These are phyloP conservation scores for Leptomonas seymouri DNA, from an alignment of 208 protist genomes.

Conservation along the genomic window DNA sequence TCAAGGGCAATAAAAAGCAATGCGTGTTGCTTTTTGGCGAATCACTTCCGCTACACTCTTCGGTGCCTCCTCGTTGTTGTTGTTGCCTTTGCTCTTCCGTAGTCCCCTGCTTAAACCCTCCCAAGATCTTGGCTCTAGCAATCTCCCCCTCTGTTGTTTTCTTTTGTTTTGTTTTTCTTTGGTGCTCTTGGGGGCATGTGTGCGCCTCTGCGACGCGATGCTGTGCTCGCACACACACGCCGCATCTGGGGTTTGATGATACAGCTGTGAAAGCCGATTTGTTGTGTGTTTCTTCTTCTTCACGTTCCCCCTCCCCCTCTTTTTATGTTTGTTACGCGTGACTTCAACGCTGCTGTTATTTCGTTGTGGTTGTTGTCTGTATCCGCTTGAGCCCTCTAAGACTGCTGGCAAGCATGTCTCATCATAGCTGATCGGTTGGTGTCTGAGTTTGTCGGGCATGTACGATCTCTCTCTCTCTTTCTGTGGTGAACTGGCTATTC, in stretches of 20 bases:
- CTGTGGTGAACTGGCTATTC: not conserved
- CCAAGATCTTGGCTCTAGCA: not conserved
- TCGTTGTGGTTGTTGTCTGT: not conserved
- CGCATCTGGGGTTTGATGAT: too few species aligned
- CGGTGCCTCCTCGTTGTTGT: too few species aligned
- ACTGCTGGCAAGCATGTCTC: too few species aligned
- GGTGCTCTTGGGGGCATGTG: not conserved
- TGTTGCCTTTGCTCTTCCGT: too few species aligned
- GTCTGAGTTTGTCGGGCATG: not conserved
- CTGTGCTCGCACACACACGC: too few species aligned
- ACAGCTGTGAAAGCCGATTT: not conserved
- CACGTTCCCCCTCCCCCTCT: not conserved
- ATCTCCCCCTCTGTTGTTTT: slow-evolving; percentile 5
- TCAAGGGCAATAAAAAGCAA: too few species aligned
- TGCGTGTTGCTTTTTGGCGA: too few species aligned
- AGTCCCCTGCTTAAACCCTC: too few species aligned
- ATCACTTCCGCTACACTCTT: too few species aligned
- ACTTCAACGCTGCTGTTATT: not conserved
- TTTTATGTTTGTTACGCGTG: not conserved
- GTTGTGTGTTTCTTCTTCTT: not conserved
- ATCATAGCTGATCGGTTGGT: not conserved
- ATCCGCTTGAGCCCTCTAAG: not conserved
- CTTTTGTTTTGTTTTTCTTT: slow-evolving; percentile 4
- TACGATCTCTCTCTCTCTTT: not conserved
- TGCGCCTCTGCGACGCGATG: too few species aligned